Conservation (phyloP, 2,329 filamentous ascomycete species). For the Leptographium radiaticola region DNA sequence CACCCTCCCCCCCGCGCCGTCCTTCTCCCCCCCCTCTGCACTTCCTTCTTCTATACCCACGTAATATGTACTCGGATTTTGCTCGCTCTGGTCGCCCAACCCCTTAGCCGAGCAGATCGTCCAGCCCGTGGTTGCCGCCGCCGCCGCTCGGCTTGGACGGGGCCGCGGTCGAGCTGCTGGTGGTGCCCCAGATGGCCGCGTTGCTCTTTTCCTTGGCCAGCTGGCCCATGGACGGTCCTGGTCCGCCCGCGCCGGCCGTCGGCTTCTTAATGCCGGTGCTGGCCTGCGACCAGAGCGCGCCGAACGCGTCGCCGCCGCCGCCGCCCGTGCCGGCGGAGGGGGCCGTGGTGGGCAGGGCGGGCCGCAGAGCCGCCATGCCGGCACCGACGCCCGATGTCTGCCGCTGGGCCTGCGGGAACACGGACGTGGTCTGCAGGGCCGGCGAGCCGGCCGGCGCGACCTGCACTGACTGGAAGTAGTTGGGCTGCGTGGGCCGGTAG, state of each 20-base stretch:
- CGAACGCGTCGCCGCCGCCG: conserved; percentile 72
- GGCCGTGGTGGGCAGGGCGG: conserved; percentile 2
- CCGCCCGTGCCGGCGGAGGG: conserved; percentile 17
- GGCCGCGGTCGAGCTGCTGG: conserved; percentile 25
- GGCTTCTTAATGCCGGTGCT: conserved; percentile 65
- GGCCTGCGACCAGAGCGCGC: conserved; percentile 68
- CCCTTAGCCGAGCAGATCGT: conserved; percentile 33
- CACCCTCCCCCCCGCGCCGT: too few species aligned
- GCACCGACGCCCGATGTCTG: conserved; percentile 11
- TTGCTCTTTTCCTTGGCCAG: conserved; percentile 97
- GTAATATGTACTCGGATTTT: too few species aligned
- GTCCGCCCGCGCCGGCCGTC: conserved; percentile 42
- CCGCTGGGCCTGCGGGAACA: conserved; percentile 6
- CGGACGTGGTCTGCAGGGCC: conserved; percentile 17
- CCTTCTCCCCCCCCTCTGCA: background rate
- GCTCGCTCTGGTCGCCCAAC: background rate
- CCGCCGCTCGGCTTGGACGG: conserved; percentile 17
- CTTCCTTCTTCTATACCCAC: too few species aligned
- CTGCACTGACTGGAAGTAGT: conserved; percentile 85
- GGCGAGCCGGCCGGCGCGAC: conserved; percentile 13
- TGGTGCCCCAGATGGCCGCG: conserved; percentile 83
- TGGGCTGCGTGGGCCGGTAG: conserved; percentile 70
- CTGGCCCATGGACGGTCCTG: conserved; percentile 74
- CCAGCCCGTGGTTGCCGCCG: conserved; percentile 22
- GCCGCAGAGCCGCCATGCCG: conserved; percentile 16